Base-by-base conservation (phyloP, 148 eudicot species). In the Chenopodium berlandieri region DNA sequence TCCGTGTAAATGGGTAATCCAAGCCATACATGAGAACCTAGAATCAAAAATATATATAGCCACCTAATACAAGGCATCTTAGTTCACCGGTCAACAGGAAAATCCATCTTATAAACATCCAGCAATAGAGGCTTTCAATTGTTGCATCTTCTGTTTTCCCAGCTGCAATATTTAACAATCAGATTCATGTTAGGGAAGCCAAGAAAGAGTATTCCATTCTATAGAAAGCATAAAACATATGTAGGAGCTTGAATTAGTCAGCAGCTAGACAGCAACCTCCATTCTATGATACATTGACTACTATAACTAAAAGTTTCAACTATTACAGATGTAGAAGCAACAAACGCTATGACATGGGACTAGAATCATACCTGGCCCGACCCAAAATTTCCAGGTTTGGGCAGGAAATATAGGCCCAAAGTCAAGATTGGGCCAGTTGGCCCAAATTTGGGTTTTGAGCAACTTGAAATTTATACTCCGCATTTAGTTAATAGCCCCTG, bases 81-180 rank as follows among this genome's bases (percentile, higher is more conserved):
- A 20, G 71, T 47, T 34, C 72, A 63, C 32, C 48, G 40, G 54
- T 91, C 87, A 94, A 75, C 76, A 46, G 79, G 87, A 82, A 62
- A 79, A 66, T 46, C 86, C 91, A 75, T 90, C 94, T 80, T 91
- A 88, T 64, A 91, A 76, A 81, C 92, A 92, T 82, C 86, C 90
- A 9, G 88, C 88, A 75, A 92, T 76, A 48, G 83, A 89, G 71
- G 72, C 77, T 88, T 88, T 91, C 85, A 92, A 76, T 54, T 91
- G 89, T 31, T 82, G 89, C 94, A 92, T 89, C 89, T 92, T 90
- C 79, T 83, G 81, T 81, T 74, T 85, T 31, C 93, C 92, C 89
- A 83, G 32, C 97, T 93, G 94, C 89, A 83, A 79, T 40, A 60
- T 67, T 79, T 13, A 8, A 54, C 64, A 37, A 62, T 77, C 37